Conservation (phyloP, 257 asterid species). For the Solanum sparsipilum region DNA sequence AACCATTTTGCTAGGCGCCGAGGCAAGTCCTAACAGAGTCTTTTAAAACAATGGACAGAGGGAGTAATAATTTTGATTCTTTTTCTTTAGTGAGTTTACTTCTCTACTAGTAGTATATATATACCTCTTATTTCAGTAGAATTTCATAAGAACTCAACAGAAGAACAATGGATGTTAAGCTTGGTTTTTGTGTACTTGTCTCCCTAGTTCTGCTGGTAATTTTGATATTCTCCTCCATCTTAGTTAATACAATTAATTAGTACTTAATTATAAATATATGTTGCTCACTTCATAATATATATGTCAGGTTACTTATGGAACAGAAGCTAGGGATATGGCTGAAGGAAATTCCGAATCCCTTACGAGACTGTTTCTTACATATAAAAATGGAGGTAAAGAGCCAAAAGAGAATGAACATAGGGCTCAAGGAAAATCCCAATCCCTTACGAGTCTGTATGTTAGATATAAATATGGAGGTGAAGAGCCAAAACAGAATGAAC, state of each 20-base stretch:
- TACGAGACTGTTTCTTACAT: too few species aligned
- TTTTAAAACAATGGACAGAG: too few species aligned
- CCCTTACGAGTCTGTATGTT: too few species aligned
- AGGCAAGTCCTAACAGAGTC: too few species aligned
- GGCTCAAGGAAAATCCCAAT: background rate
- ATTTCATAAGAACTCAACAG: background rate
- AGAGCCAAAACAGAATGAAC: background rate
- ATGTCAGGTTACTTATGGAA: slow-evolving; percentile 27
- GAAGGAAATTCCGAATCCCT: background rate
- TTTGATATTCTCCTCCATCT: background rate
- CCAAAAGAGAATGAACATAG: background rate
- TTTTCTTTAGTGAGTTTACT: too few species aligned
- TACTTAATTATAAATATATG: background rate
- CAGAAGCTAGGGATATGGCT: slow-evolving; percentile 1
- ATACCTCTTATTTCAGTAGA: background rate
- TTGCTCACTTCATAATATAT: too few species aligned
- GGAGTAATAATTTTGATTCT: too few species aligned
- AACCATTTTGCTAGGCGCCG: too few species aligned
- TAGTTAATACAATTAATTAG: background rate
- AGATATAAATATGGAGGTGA: background rate
- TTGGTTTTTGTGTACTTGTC: slow-evolving; percentile 8
- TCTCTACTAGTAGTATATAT: background rate
- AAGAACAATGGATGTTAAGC: slow-evolving; percentile 19
- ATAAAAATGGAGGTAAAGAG: background rate
- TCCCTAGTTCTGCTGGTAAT: slow-evolving; percentile 32